Evolutionary conservation across 2,329 filamentous ascomycete genomes (phyloP).

Genomic region (Coniochaeta sp.): DNA sequence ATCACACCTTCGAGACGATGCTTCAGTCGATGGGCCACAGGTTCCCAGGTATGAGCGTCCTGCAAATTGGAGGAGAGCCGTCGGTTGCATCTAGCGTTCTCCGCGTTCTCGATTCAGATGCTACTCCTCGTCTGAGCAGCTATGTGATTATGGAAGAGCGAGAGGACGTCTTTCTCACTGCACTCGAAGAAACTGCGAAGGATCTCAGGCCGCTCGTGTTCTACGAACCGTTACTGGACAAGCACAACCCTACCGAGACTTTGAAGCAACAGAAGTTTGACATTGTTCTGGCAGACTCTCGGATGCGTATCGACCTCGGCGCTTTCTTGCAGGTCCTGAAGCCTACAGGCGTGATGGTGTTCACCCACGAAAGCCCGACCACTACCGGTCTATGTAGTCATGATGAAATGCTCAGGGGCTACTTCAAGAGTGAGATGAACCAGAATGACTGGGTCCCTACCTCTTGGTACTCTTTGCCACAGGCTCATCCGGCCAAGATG

Average conservation of each 20-base stretch:
- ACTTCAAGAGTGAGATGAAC: not conserved
- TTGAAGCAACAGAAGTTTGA: not conserved
- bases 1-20: constrained; percentile 9
- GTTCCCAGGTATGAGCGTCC: constrained; percentile 26
- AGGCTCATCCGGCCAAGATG: not conserved
- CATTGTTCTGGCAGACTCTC: not conserved
- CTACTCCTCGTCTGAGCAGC: constrained; percentile 2
- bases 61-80: constrained; percentile 27
- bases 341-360: not conserved
- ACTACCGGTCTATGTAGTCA: not conserved
- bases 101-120: not conserved
- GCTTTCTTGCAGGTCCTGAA: not conserved
- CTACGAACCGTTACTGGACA: not conserved
- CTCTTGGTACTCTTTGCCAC: not conserved
- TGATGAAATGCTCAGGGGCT: not conserved
- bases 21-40: constrained; percentile 29
- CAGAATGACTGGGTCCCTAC: not conserved
- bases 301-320: not conserved
- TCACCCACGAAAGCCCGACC: not conserved
- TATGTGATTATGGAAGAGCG: not conserved
- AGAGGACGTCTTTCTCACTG: not conserved
- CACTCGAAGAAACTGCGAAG: not conserved
- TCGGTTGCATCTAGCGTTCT: constrained; percentile 3
- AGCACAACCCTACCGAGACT: constrained; percentile 4
- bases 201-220: not conserved